phyloP scores from a whole-genome alignment of 1,139 yeast species.

The Kodamaea alishanica region DNA sequence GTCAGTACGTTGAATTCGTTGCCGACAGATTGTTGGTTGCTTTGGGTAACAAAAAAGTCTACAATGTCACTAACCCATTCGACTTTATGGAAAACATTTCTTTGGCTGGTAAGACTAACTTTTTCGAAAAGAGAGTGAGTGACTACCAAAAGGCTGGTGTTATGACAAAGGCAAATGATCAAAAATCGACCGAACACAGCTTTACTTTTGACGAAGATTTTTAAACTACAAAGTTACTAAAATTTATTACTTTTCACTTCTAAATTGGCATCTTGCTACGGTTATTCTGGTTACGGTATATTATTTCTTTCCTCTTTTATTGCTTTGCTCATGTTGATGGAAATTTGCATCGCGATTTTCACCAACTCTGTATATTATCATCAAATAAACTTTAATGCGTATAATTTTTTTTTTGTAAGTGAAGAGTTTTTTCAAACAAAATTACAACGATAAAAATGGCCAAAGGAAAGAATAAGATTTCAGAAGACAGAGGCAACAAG shows the following conservation, averaged over 20 bases:
- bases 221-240: slow-evolving; percentile 17
- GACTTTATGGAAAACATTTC: slow-evolving; percentile 99
- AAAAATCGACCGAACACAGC: slow-evolving; percentile 28
- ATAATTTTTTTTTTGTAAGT: too few relatives aligned
- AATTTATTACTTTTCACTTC: slow-evolving; percentile 1
- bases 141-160: slow-evolving; percentile 99
- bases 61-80: slow-evolving; percentile 89
- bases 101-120: slow-evolving; percentile 96
- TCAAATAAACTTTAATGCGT: background rate
- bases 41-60: slow-evolving; percentile 84
- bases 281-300: slow-evolving; percentile 2
- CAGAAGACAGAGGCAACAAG: slow-evolving; percentile 35
- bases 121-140: slow-evolving; percentile 97
- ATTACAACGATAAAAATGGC: slow-evolving; percentile 37
- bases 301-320: slow-evolving; percentile 2
- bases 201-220: slow-evolving; percentile 51
- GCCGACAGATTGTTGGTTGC: slow-evolving; percentile 93
- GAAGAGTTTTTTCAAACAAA: background rate
- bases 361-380: background rate
- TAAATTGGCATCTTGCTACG: slow-evolving; percentile 1
- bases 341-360: too few relatives aligned
- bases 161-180: slow-evolving; percentile 54
- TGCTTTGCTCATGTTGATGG: background rate
- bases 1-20: slow-evolving; percentile 95
- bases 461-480: slow-evolving; percentile 61